Conservation (phyloP, 83 land plant species). For the Diphasiastrum complanatum region DNA sequence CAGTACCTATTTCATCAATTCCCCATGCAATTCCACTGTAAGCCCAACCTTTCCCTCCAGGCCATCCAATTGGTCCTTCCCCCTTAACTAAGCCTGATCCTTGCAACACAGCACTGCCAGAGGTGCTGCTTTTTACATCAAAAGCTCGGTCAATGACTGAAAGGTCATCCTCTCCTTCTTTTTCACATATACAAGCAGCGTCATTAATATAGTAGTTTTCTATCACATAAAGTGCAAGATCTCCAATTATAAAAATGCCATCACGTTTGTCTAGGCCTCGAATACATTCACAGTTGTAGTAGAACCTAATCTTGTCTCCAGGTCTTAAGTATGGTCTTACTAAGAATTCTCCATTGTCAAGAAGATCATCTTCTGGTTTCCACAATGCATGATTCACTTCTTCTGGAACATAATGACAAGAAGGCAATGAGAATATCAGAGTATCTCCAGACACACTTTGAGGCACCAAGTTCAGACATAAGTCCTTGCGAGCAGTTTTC, state of each 20-base stretch:
- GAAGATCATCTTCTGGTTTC: slow-evolving; percentile 54
- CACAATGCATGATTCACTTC: slow-evolving; percentile 35
- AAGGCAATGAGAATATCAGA: too few species aligned
- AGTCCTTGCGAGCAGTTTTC: too few species aligned
- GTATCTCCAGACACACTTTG: too few species aligned
- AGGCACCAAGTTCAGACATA: too few species aligned
- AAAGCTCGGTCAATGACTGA: slow-evolving; percentile 95
- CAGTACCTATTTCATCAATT: slow-evolving; percentile 68
- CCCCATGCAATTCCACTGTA: slow-evolving; percentile 98
- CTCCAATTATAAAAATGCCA: slow-evolving; percentile 97
- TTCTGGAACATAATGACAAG: slow-evolving; percentile 42
- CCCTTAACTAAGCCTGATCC: slow-evolving; percentile 45
- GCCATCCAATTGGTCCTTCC: slow-evolving; percentile 36
- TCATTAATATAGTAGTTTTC: slow-evolving; percentile 90
- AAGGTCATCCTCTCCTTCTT: slow-evolving; percentile 71
- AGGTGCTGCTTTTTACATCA: slow-evolving; percentile 70
- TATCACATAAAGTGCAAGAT: slow-evolving; percentile 74
- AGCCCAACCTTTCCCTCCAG: slow-evolving; percentile 97
- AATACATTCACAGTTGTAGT: slow-evolving; percentile 96
- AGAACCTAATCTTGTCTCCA: slow-evolving; percentile 78
- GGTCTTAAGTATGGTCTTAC: slow-evolving; percentile 90
- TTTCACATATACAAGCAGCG: slow-evolving; percentile 76
- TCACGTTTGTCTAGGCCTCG: slow-evolving; percentile 96
- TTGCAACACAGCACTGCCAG: slow-evolving; percentile 45
- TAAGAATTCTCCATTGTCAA: slow-evolving; percentile 90